Conservation (phyloP, 202 grass and related monocot genomes). For the Alloteropsis angusta region DNA sequence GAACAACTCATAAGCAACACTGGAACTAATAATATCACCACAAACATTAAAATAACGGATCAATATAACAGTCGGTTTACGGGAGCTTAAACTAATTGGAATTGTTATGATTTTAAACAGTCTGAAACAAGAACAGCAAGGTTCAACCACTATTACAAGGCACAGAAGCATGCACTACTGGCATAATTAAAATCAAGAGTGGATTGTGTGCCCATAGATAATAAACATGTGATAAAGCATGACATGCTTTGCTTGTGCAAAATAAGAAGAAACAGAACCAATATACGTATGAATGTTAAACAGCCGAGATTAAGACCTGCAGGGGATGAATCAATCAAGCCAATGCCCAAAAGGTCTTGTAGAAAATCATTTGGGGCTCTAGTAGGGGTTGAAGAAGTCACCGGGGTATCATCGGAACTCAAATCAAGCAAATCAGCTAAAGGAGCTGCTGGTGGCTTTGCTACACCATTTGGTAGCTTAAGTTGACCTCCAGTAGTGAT, state of each 20-base stretch:
- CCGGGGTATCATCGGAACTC: constrained; percentile 62
- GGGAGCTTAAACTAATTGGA: neutral
- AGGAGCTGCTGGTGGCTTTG: constrained; percentile 58
- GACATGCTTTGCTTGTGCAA: neutral
- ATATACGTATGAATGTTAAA: constrained; percentile 8
- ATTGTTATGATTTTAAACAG: neutral
- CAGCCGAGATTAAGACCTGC: constrained; percentile 50
- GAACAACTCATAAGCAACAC: constrained; percentile 32
- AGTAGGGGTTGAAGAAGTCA: constrained; percentile 34
- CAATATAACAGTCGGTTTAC: neutral
- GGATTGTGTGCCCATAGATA: neutral
- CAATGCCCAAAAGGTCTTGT: constrained; percentile 78
- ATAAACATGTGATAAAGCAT: neutral
- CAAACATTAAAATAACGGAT: neutral
- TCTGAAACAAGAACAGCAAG: neutral
- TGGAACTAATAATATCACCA: neutral
- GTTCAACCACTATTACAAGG: neutral
- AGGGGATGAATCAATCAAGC: constrained; percentile 42
- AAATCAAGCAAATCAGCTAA: constrained; percentile 93
- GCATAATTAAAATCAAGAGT: constrained; percentile 18
- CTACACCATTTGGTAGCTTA: constrained; percentile 86
- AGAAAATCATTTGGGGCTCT: constrained; percentile 63
- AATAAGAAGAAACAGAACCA: neutral
- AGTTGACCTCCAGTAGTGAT: constrained; percentile 40
- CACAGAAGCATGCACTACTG: neutral